Evolutionary conservation across 208 protist species (phyloP).

Genomic region (Trypanosoma platydactyli): DNA sequence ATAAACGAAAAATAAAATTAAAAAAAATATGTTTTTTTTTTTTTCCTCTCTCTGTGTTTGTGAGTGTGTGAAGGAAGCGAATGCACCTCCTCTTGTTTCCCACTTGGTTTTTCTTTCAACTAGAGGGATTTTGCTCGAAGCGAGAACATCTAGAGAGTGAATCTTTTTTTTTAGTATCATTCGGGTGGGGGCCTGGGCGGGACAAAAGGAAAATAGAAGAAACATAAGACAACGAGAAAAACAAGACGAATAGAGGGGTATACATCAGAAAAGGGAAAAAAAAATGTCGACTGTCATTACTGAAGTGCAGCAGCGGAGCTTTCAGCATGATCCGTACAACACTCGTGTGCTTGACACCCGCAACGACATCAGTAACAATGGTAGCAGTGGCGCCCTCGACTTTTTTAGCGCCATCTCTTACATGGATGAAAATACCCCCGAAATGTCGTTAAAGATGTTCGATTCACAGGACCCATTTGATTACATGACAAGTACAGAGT

Average conservation of each 20-base stretch:
- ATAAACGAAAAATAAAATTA: too few species aligned
- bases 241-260: neutral
- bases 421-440: neutral
- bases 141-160: too few species aligned
- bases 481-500: slow-evolving; percentile 14
- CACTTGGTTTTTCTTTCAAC: too few species aligned
- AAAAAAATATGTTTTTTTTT: too few species aligned
- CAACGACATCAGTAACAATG: neutral
- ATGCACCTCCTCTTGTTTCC: too few species aligned
- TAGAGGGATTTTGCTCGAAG: too few species aligned
- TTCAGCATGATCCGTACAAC: slow-evolving; percentile 26
- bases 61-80: too few species aligned
- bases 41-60: too few species aligned
- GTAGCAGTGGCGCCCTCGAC: slow-evolving; percentile 7
- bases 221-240: neutral
- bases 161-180: too few species aligned
- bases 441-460: neutral
- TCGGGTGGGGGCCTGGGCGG: too few species aligned
- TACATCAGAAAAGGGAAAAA: neutral
- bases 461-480: slow-evolving; percentile 1
- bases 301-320: neutral
- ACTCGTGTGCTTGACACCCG: slow-evolving; percentile 7
- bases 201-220: slow-evolving; percentile 11
- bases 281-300: slow-evolving; percentile 2
- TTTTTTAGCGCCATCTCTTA: slow-evolving; percentile 5